Base-by-base conservation (phyloP, 768 basidiomycete genomes). In the Exsudoporus frostii region DNA sequence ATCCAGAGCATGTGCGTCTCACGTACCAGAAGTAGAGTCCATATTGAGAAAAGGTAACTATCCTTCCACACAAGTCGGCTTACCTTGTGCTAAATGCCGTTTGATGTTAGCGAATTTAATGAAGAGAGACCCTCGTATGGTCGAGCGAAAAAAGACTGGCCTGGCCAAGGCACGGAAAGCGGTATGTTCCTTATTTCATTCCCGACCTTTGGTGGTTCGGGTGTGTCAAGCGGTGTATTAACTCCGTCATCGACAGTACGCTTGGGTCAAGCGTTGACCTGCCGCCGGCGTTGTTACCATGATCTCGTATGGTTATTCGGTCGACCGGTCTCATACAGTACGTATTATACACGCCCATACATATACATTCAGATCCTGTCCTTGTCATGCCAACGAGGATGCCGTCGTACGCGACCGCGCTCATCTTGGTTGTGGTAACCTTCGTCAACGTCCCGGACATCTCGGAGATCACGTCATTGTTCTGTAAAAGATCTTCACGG, bases 91-190 rank as follows among this genome's bases (percentile, higher is more conserved):
- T 58, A 57, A 42, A 48, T 45, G 53, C 30, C 36, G 20, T 19
- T n/a, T 29, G 19, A 41, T 29, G 20, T 17, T 66, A 97, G 95
- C 90, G 54, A 88, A 92, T 75, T 75, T 95, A 43, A 72, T 92
- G 53, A 83, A 84, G 69, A 85, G 95, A 63, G 96, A 99, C 77
- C 92, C 94, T 42, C 88, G 97, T 71, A 91, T 96, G 91, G 95
- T 97, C 29, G 96, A 99, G 74, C 81, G 96, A 63, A 99, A 99
- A 77, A 99, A 99, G 81, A 91, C 96, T 15, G 92, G 92, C 53
- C 71, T 84, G 64, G 83, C 88, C 54, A 97, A 97, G 76, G 93
- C 96, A 54, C 85, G 95, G 72, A 94, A 95, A 74, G 80, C 80
- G 75, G 92, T 94, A 71, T 40, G 90, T 84, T 27, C 13, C 15